Evolutionary conservation across 495 filamentous ascomycete species (phyloP).

Genomic region (Neurospora sp.): DNA sequence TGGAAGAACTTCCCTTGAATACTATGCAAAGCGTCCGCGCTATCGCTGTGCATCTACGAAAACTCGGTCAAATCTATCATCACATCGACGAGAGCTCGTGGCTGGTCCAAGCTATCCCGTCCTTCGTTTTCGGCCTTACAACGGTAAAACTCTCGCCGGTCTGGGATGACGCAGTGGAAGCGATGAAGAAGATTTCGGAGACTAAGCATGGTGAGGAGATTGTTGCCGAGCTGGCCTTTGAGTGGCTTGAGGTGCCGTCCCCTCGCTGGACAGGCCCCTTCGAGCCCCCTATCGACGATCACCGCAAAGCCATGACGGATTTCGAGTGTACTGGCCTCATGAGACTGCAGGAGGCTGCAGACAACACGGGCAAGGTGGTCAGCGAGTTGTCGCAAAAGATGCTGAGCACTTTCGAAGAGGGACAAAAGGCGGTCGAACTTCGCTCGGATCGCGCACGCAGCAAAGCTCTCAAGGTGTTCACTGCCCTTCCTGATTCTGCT

Average conservation of each 20-base stretch:
- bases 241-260: constrained; percentile 62
- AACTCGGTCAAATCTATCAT: constrained; percentile 54
- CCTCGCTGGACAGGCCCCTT: constrained; percentile 32
- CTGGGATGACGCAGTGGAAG: constrained; percentile 73
- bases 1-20: constrained; percentile 68
- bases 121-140: constrained; percentile 81
- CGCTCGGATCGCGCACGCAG: constrained; percentile 44
- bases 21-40: constrained; percentile 58
- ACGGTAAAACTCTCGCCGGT: constrained; percentile 71
- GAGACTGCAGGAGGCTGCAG: constrained; percentile 41
- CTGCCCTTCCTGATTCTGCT: constrained; percentile 59
- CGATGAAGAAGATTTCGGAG: constrained; percentile 65
- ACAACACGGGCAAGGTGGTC: constrained; percentile 27
- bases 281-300: constrained; percentile 13
- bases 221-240: constrained; percentile 63
- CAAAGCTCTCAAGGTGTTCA: constrained; percentile 73
- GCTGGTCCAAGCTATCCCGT: constrained; percentile 61
- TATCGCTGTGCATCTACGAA: constrained; percentile 75
- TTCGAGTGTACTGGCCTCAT: constrained; percentile 76
- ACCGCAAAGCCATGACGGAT: constrained; percentile 37
- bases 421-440: constrained; percentile 32
- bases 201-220: constrained; percentile 59
- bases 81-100: constrained; percentile 46
- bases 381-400: constrained; percentile 37
- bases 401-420: constrained; percentile 37